A percentile compares a stretch with the other conserved stretches of the same genome.
These are phyloP conservation scores for Russula earlei DNA, from an alignment of 768 basidiomycete genomes.

Conservation along the genomic window DNA sequence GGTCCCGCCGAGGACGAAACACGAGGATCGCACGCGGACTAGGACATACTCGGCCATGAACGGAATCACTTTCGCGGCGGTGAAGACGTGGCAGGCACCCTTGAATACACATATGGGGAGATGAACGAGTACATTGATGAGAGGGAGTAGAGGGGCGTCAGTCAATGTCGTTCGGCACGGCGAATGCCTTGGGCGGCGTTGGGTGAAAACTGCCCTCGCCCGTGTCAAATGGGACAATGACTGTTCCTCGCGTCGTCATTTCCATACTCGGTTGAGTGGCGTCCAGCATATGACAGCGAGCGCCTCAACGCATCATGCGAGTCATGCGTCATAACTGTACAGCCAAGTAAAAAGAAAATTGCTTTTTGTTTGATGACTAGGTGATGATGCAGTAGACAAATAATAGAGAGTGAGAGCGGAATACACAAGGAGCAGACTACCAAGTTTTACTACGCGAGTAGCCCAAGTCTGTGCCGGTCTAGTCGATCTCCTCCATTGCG, in stretches of 20 bases:
- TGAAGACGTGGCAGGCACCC: slow-evolving; percentile 2
- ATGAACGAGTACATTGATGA: slow-evolving; percentile 1
- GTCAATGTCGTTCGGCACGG: slow-evolving; percentile 2
- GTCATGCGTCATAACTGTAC: no score
- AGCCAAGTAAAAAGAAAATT: not conserved
- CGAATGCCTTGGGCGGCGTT: not conserved
- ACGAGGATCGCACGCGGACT: slow-evolving; percentile 11
- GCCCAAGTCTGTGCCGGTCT: slow-evolving; percentile 24
- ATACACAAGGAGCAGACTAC: slow-evolving; percentile 8
- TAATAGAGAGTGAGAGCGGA: slow-evolving; percentile 5
- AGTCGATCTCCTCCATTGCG: slow-evolving; percentile 97
- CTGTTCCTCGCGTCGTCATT: not conserved
- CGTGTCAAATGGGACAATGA: not conserved
- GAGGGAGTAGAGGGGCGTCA: slow-evolving; percentile 8
- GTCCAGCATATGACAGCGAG: not conserved
- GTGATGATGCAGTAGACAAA: slow-evolving; percentile 13
- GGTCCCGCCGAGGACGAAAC: slow-evolving; percentile 2
- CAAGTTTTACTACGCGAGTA: not conserved
- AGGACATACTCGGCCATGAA: not conserved
- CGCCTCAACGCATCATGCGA: not conserved
- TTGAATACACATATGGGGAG: not conserved
- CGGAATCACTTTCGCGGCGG: not conserved
- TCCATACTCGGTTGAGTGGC: not conserved
- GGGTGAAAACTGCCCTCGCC: no score
- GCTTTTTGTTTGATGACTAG: slow-evolving; percentile 13